phyloP scores from a whole-genome alignment of 108 stramenopile genomes.

The Craspedostauros australis region DNA sequence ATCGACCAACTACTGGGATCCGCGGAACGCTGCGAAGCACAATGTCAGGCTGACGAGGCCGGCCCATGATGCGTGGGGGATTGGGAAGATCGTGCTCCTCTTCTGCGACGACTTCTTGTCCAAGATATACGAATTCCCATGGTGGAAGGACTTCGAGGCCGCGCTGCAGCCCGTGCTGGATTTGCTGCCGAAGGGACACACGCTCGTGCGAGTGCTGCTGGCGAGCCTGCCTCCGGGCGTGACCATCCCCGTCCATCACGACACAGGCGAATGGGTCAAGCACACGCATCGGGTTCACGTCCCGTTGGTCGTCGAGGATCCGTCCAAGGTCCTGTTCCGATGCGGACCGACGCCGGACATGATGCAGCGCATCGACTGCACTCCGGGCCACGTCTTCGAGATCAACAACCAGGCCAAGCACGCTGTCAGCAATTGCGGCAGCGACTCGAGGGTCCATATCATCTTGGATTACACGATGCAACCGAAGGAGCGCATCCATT shows the following conservation, averaged over 20 bases:
- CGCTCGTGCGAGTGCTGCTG: constrained; percentile 83
- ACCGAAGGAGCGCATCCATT: constrained; percentile 24
- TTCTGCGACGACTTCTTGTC: constrained; percentile 97
- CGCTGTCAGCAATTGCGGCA: constrained; percentile 80
- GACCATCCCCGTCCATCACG: constrained; percentile 95
- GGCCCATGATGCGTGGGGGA: constrained; percentile 96
- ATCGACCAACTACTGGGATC: constrained; percentile 68
- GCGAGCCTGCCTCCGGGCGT: constrained; percentile 92
- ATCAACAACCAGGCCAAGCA: constrained; percentile 98
- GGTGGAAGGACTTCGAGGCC: constrained; percentile 59
- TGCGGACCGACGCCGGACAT: constrained; percentile 64
- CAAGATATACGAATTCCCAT: constrained; percentile 84
- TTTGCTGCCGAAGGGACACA: constrained; percentile 18
- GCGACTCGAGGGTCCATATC: constrained; percentile 78
- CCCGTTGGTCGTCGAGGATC: constrained; percentile 75
- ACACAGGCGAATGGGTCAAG: constrained; percentile 95
- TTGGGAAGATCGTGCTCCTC: constrained; percentile 89
- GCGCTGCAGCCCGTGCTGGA: constrained; percentile 81
- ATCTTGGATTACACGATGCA: constrained; percentile 93
- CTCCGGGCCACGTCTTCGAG: constrained; percentile 91
- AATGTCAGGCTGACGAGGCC: constrained; percentile 87
- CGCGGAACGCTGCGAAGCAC: constrained; percentile 52
- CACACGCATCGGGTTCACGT: constrained; percentile 94
- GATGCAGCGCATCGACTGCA: constrained; percentile 75
- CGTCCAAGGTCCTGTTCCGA: constrained; percentile 73